Percentiles rank a stretch among this genome's conserved stretches.
These are phyloP conservation scores for Zygoascus flipseniorum DNA, from an alignment of 805 yeast genomes.

Conservation along the genomic window DNA sequence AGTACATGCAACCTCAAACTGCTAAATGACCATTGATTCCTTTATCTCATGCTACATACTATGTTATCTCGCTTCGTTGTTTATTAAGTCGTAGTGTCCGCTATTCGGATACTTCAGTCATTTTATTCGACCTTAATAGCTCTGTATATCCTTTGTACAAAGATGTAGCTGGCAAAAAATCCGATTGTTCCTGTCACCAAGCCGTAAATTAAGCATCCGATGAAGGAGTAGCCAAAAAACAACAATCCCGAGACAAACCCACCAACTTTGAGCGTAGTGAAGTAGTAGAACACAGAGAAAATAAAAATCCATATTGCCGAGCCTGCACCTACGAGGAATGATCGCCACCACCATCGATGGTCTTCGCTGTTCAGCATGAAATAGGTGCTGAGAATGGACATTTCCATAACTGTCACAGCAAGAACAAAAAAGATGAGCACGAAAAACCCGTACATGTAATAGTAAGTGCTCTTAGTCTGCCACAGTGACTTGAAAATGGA, in stretches of 20 bases:
- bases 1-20: no score
- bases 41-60: no score
- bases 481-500: constrained; percentile 69
- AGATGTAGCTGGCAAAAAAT: constrained; percentile 54
- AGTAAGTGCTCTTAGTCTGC: constrained; percentile 71
- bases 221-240: constrained; percentile 63
- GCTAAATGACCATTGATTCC: no score
- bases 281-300: constrained; percentile 61
- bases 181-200: constrained; percentile 72
- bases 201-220: constrained; percentile 55
- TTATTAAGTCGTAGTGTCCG: no score
- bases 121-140: constrained; percentile 36
- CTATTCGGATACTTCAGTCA: no score
- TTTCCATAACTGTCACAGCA: constrained; percentile 57
- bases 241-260: constrained; percentile 52
- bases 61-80: no score
- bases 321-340: constrained; percentile 62
- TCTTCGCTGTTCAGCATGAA: constrained; percentile 47
- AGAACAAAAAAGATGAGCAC: constrained; percentile 52
- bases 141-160: constrained; percentile 54
- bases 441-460: constrained; percentile 73
- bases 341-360: constrained; percentile 76
- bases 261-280: constrained; percentile 50
- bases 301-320: constrained; percentile 62
- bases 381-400: constrained; percentile 62